Base-by-base conservation (phyloP, 306 rosid genomes). In the Senna tora region DNA sequence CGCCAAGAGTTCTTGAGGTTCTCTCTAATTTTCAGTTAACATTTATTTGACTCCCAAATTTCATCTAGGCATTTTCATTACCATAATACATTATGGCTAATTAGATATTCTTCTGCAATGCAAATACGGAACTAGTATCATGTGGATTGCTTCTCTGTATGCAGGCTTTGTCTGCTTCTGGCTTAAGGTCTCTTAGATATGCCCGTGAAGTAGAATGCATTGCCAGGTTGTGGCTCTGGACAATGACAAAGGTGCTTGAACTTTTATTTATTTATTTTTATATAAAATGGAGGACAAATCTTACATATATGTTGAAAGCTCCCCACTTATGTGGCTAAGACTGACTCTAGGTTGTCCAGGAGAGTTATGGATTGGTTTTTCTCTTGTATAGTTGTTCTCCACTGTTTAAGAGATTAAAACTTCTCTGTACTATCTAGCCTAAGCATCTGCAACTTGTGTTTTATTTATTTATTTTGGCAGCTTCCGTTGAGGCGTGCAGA, bases 161-260 rank as follows among this genome's bases (percentile, higher is more conserved):
- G 14, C 72, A 94, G 99, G 99, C 99, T 45, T 79, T 95, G 82
- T 92, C 99, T 15, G 99, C 99, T 78, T 89, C 99, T 64, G 97
- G 99, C 66, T 77, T 95, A 80, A 91, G 99, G 84, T 92, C 99
- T 66, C 92, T 95, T 43, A 84, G 99, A 81, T 95, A 95, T 77
- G 97, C 97, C 50, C 86, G 96, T 43, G 99, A 95, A 89, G 73
- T 95, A 34, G 96, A 89, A 64, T 97, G 96, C 32, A 80, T 95
- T 73, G 90, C 67, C 87, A 89, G 75, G 99, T 95, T 87, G 89
- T 95, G 83, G 99, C 99, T 32, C 75, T 95, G 65, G 99, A 95
- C 82, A 95, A 88, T 14, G 99, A 95, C 76, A 79, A 85, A 89
- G 96, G 99, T 91, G 51, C 73, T 53, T 81, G 32, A 60, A 11